Evolutionary conservation across 352 stramenopile species (phyloP).

Genomic region (Globisporangium canariense): DNA sequence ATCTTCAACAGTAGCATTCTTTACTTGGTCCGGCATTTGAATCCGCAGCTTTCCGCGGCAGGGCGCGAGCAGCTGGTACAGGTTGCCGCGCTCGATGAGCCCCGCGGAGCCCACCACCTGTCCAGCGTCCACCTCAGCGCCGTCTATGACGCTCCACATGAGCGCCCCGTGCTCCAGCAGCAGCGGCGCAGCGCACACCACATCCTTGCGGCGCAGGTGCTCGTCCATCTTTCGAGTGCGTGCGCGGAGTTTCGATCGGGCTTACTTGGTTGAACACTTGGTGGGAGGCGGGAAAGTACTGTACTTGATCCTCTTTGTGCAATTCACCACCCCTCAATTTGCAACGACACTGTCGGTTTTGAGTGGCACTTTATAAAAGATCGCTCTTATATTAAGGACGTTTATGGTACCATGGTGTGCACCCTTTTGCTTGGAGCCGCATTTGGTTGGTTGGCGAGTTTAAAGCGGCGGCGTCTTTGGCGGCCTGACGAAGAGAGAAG

Average conservation of each 20-base stretch:
- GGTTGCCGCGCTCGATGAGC: slow-evolving; percentile 55
- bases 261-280: not conserved
- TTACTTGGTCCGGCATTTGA: slow-evolving; percentile 6
- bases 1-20: not conserved
- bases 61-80: slow-evolving; percentile 58
- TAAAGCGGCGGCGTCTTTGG: slow-evolving; percentile 2
- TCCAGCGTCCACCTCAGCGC: slow-evolving; percentile 49
- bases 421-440: not conserved
- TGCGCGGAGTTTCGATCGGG: too few species aligned
- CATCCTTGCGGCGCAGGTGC: slow-evolving; percentile 58
- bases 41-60: slow-evolving; percentile 89
- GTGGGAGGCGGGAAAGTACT: not conserved
- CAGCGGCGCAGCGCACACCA: slow-evolving; percentile 35
- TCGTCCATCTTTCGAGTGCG: slow-evolving; percentile 15
- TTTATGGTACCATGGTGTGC: not conserved
- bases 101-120: slow-evolving; percentile 53
- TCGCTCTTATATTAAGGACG: not conserved
- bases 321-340: not conserved
- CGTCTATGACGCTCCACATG: slow-evolving; percentile 43
- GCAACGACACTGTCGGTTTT: not conserved
- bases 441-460: slow-evolving; percentile 11
- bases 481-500: not conserved
- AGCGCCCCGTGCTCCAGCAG: slow-evolving; percentile 25
- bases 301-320: not conserved
- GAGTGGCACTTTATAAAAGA: not conserved